Evolutionary conservation across 495 filamentous ascomycete species (phyloP).

Genomic region (Penicillium robsamsonii): DNA sequence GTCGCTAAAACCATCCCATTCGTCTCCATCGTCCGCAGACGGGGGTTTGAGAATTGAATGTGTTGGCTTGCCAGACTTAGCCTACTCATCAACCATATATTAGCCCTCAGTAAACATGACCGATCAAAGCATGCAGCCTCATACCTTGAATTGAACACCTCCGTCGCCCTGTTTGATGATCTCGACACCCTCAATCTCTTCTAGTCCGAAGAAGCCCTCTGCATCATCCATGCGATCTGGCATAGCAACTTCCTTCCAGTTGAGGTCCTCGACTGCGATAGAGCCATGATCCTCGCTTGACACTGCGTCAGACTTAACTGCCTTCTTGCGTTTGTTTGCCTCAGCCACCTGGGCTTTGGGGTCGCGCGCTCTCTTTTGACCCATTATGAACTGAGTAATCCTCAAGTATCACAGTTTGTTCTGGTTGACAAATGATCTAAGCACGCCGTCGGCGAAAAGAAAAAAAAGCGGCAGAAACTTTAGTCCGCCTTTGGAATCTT

Average conservation of each 20-base stretch:
- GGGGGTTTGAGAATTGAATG: constrained; percentile 37
- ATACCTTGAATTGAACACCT: constrained; percentile 50
- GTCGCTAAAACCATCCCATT: constrained; percentile 57
- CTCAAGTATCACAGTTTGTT: constrained; percentile 2
- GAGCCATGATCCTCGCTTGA: constrained; percentile 27
- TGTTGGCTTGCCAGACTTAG: constrained; percentile 35
- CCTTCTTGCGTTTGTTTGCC: constrained; percentile 53
- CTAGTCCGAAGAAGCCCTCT: constrained; percentile 91
- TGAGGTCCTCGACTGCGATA: constrained; percentile 60
- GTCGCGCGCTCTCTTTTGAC: constrained; percentile 51
- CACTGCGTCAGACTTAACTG: constrained; percentile 27
- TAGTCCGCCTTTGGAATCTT: constrained; percentile 39
- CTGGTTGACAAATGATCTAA: constrained; percentile 12
- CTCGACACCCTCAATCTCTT: constrained; percentile 89
- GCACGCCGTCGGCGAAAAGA: constrained; percentile 14
- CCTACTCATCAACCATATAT: constrained; percentile 23
- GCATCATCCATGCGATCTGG: constrained; percentile 87
- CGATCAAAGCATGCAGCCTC: not conserved
- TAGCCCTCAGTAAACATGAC: not conserved
- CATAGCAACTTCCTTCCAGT: constrained; percentile 78
- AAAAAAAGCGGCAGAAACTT: constrained; percentile 44
- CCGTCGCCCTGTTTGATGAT: constrained; percentile 53
- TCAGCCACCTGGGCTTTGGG: constrained; percentile 27
- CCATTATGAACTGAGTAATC: constrained; percentile 29
- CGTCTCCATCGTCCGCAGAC: constrained; percentile 39